Evolutionary conservation across 805 yeast species (phyloP).

Genomic region (Saturnispora serradocipensis): DNA sequence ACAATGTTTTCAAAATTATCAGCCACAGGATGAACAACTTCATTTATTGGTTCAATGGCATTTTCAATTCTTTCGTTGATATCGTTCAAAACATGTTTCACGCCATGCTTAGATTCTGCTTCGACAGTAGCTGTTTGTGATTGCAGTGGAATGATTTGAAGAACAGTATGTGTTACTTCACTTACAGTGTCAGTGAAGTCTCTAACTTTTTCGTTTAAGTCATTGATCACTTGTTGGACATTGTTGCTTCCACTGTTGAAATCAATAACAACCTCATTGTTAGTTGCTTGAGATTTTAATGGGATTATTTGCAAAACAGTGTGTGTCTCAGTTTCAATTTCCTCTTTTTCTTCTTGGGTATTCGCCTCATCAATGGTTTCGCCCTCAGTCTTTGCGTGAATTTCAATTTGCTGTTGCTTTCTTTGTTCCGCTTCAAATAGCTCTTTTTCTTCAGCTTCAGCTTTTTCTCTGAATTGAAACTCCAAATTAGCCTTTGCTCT

Average conservation of each 20-base stretch:
- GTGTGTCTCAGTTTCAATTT: conserved; percentile 10
- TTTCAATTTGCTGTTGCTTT: conserved; percentile 4
- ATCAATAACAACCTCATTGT: neutral
- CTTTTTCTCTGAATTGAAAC: conserved; percentile 45
- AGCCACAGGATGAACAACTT: conserved; percentile 3
- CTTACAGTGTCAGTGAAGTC: conserved; percentile 4
- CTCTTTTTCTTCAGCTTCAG: conserved; percentile 24
- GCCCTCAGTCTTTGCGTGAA: neutral
- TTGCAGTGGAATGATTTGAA: neutral
- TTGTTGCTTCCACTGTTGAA: neutral
- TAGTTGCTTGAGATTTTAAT: neutral
- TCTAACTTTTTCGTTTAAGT: neutral
- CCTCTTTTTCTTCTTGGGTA: conserved; percentile 1
- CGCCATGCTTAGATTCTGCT: neutral
- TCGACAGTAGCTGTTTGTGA: neutral
- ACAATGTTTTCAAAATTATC: conserved; percentile 2
- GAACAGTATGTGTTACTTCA: conserved; percentile 4
- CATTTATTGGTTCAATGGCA: conserved; percentile 5
- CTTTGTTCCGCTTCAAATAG: conserved; percentile 5
- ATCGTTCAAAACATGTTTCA: neutral
- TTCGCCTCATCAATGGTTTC: neutral
- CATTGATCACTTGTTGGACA: neutral
- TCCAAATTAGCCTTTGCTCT: conserved; percentile 51
- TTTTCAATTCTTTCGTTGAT: neutral
- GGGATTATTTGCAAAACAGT: neutral